Conservation (phyloP, 2,329 filamentous ascomycete species). For the Diaporthe sp. region DNA sequence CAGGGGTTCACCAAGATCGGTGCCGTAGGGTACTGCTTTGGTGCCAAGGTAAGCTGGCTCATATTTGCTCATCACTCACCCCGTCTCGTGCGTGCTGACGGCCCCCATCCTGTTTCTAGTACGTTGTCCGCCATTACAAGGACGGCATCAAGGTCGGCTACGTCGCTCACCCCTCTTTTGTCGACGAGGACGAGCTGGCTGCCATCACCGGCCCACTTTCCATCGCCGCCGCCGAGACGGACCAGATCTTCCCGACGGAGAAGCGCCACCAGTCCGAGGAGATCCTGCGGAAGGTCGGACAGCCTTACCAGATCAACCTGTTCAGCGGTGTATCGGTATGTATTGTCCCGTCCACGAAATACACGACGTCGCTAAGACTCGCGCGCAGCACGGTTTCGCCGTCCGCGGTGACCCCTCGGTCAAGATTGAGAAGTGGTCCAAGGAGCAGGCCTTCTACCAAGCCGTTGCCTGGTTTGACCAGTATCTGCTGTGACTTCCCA, state of each 20-base stretch:
- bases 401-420: conserved; percentile 75
- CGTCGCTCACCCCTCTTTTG: conserved; percentile 83
- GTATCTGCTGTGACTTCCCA: conserved; percentile 57
- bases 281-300: conserved; percentile 69
- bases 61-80: neutral
- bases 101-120: conserved; percentile 59
- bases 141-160: conserved; percentile 78
- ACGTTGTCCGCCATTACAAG: conserved; percentile 77
- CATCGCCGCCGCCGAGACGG: conserved; percentile 75
- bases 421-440: conserved; percentile 74
- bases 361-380: neutral
- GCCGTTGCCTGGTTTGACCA: conserved; percentile 83
- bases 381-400: conserved; percentile 80
- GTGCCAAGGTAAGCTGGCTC: conserved; percentile 70
- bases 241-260: conserved; percentile 74
- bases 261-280: conserved; percentile 75
- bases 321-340: conserved; percentile 65
- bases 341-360: neutral
- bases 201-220: conserved; percentile 77
- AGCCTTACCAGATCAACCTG: conserved; percentile 82
- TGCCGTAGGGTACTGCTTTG: conserved; percentile 81
- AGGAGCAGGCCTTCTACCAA: conserved; percentile 86
- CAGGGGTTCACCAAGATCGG: conserved; percentile 73
- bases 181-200: conserved; percentile 75
- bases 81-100: conserved; percentile 2